These are phyloP conservation scores for Acacia crassicarpa DNA, from an alignment of 306 rosid species.

Conservation along the genomic window DNA sequence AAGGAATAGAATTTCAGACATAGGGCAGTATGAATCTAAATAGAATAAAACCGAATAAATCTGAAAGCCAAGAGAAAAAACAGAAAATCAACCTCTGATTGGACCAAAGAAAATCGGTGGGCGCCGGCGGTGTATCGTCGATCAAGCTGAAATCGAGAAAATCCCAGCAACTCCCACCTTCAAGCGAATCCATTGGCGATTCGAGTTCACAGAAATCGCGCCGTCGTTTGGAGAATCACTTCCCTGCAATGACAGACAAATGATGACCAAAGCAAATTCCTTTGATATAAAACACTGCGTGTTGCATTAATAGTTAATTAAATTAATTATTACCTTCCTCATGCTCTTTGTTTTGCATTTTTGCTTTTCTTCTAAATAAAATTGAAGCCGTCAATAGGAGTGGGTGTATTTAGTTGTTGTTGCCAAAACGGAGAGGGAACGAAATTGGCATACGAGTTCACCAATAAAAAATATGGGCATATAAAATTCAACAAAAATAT, in stretches of 20 bases:
- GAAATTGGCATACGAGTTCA: too few species aligned
- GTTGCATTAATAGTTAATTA: not conserved
- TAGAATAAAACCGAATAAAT: not conserved
- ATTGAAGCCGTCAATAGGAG: not conserved
- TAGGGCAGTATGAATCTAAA: not conserved
- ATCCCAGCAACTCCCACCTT: slow-evolving; percentile 51
- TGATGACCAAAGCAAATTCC: not conserved
- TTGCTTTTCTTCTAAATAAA: not conserved
- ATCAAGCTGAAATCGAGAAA: slow-evolving; percentile 58
- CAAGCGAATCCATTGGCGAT: slow-evolving; percentile 57
- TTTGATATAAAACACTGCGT: not conserved
- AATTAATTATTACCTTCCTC: not conserved
- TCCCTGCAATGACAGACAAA: not conserved
- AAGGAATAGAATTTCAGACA: slow-evolving; percentile 9
- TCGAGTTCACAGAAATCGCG: not conserved
- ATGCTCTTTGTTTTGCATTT: not conserved
- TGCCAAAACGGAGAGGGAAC: not conserved
- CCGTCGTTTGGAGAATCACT: not conserved
- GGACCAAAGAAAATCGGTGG: slow-evolving; percentile 63
- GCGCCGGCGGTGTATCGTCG: slow-evolving; percentile 34
- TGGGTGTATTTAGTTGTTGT: not conserved
- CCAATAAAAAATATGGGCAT: too few species aligned
- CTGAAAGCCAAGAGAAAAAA: not conserved
- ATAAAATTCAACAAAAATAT: too few species aligned
- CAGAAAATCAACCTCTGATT: slow-evolving; percentile 32